Conservation (phyloP, 768 basidiomycete species). For the Lyophyllum decastes region DNA sequence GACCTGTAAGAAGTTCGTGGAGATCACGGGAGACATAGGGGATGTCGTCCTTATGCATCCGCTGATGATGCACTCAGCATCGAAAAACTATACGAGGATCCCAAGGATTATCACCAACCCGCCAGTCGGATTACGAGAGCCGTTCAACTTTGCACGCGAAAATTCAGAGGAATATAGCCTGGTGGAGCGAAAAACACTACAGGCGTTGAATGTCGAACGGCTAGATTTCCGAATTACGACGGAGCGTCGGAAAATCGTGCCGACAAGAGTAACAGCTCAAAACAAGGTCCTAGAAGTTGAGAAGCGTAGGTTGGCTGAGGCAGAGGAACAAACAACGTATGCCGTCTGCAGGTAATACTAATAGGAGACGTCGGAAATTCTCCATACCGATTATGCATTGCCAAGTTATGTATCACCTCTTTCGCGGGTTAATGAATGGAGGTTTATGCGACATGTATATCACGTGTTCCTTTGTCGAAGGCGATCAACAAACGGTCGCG, state of each 20-base stretch:
- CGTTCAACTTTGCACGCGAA: constrained; percentile 52
- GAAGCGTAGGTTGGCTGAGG: constrained; percentile 34
- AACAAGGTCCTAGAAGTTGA: constrained; percentile 53
- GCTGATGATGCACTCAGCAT: constrained; percentile 65
- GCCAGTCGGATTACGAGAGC: constrained; percentile 53
- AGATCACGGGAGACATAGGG: constrained; percentile 61
- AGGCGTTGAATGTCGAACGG: constrained; percentile 48
- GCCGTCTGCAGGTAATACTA: neutral
- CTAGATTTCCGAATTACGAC: constrained; percentile 48
- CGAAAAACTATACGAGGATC: constrained; percentile 55
- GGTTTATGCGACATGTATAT: constrained; percentile 7
- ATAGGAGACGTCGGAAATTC: neutral
- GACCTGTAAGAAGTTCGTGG: constrained; percentile 44
- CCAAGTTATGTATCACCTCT: too few relatives aligned
- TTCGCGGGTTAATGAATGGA: too few relatives aligned
- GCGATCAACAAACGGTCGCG: constrained; percentile 16
- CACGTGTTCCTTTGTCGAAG: constrained; percentile 4
- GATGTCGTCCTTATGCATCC: constrained; percentile 67
- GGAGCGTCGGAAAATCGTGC: constrained; percentile 48
- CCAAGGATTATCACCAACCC: constrained; percentile 69
- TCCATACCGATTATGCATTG: too few relatives aligned
- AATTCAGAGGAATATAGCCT: constrained; percentile 51
- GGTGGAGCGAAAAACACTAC: constrained; percentile 61
- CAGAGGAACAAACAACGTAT: neutral
- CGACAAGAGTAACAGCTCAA: constrained; percentile 44